Conservation (phyloP, 2,329 filamentous ascomycete genomes). For the Aspergillus quadrilineatus region DNA sequence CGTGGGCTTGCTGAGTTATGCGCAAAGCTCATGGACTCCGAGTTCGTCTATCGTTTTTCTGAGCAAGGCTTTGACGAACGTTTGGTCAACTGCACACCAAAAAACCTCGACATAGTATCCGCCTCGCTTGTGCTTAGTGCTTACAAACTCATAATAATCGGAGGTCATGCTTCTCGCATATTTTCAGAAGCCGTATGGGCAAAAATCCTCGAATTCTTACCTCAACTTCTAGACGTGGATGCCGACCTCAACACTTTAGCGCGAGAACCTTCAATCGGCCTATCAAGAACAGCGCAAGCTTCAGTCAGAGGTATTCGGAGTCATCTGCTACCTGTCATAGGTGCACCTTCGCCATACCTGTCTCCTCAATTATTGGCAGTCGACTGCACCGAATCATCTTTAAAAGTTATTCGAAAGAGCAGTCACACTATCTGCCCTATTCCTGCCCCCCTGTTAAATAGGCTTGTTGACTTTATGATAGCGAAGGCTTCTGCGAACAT, state of each 20-base stretch:
- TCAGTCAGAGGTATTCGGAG: constrained; percentile 29
- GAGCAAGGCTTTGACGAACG: constrained; percentile 70
- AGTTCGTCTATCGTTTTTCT: constrained; percentile 57
- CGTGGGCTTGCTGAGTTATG: constrained; percentile 58
- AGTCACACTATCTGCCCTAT: constrained; percentile 30
- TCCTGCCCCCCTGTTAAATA: constrained; percentile 26
- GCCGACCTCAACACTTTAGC: constrained; percentile 30
- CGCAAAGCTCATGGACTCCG: constrained; percentile 48
- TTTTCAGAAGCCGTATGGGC: constrained; percentile 32
- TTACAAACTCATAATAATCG: constrained; percentile 31
- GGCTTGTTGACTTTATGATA: constrained; percentile 32
- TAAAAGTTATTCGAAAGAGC: constrained; percentile 35
- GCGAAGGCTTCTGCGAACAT: constrained; percentile 10
- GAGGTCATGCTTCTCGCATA: constrained; percentile 30
- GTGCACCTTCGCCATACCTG: constrained; percentile 21
- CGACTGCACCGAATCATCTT: constrained; percentile 31
- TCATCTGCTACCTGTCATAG: constrained; percentile 26
- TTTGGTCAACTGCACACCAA: constrained; percentile 62
- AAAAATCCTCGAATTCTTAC: constrained; percentile 31
- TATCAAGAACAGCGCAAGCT: constrained; percentile 34
- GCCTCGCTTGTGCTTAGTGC: constrained; percentile 33
- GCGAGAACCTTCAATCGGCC: constrained; percentile 21
- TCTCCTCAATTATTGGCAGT: constrained; percentile 37
- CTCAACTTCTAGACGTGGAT: constrained; percentile 27
- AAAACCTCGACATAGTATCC: constrained; percentile 55